Evolutionary conservation across 148 eudicot species (phyloP), one percentile per base, ranked within the genome.

Genomic region (Fagopyrum tataricum): DNA sequence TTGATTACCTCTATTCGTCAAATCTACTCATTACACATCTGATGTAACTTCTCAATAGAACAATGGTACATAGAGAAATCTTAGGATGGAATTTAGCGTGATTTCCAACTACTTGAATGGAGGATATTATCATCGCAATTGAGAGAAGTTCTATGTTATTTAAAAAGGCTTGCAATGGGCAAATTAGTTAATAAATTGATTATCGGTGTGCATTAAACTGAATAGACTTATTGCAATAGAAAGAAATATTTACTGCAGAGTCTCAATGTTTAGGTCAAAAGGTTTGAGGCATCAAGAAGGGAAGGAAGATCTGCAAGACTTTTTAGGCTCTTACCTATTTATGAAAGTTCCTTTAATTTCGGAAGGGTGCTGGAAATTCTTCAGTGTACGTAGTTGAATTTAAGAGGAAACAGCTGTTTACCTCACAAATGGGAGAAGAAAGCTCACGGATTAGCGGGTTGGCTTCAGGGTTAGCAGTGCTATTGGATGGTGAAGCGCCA

Each of bases 401-500:
- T 76, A 62, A 73, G 75, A 75, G 72, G 72, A 52, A 67, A 74
- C 64, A 41, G 61, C 71, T 77, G 66, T 67, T 75, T 76, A 71
- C 77, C 82, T 78, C 74, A 42, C 72, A 58, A 67, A 93, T 91
- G 97, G 97, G 84, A 48, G 97, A 91, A 75, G 92, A 91, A 44
- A 78, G 85, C 87, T 79, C 82, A 41, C 78, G 87, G 75, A 64
- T 76, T 75, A 83, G 82, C 71, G 91, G 97, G 73, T 79, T 87
- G 77, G 81, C 91, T 73, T 86, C 97, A 42, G 98, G 98, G 15
- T 81, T 94, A 81, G 97, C 97, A 39, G 76, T 89, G 51, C 81
- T 91, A 18, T 70, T 94, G 70, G 85, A 89, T 58, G 90, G 83
- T 42, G 79, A 88, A 39, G 89, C 83, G 44, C 76, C 77, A 69